Percentiles rank a stretch among this genome's conserved stretches.
phyloP scores from a whole-genome alignment of 768 basidiomycete species.

The Hygrophorus russula region DNA sequence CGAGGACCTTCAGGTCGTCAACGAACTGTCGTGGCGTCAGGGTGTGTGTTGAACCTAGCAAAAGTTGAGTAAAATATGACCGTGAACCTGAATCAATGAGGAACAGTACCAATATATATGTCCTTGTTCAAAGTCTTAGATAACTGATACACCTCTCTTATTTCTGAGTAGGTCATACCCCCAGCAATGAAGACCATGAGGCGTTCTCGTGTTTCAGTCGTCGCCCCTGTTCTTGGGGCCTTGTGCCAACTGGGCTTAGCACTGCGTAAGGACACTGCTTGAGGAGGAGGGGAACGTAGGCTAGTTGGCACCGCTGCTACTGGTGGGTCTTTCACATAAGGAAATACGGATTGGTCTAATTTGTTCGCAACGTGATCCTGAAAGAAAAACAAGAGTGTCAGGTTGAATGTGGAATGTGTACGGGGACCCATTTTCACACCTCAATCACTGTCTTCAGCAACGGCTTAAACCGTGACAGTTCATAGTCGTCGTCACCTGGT shows the following conservation, averaged over 20 bases:
- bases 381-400: slow-evolving; percentile 3
- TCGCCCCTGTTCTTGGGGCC: slow-evolving; percentile 43
- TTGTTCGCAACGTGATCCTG: slow-evolving; percentile 78
- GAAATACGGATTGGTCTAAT: slow-evolving; percentile 73
- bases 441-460: slow-evolving; percentile 72
- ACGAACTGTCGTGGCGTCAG: slow-evolving; percentile 76
- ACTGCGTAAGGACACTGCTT: slow-evolving; percentile 72
- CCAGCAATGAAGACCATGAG: slow-evolving; percentile 87
- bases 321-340: slow-evolving; percentile 80
- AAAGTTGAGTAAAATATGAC: slow-evolving; percentile 2
- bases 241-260: slow-evolving; percentile 87
- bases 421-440: slow-evolving; percentile 27
- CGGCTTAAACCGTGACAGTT: slow-evolving; percentile 90
- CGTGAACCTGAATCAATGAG: neutral
- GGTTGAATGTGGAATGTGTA: neutral
- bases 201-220: slow-evolving; percentile 54
- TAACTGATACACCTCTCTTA: slow-evolving; percentile 77
- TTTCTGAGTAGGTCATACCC: slow-evolving; percentile 93
- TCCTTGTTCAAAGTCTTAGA: slow-evolving; percentile 73
- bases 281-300: slow-evolving; percentile 41
- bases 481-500: slow-evolving; percentile 82
- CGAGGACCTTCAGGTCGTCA: slow-evolving; percentile 79
- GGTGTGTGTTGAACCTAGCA: slow-evolving; percentile 82
- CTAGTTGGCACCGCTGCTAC: slow-evolving; percentile 31
- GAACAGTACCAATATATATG: slow-evolving; percentile 71